Evolutionary conservation across 805 yeast genomes (phyloP).

Genomic region (Candida sonorensis): DNA sequence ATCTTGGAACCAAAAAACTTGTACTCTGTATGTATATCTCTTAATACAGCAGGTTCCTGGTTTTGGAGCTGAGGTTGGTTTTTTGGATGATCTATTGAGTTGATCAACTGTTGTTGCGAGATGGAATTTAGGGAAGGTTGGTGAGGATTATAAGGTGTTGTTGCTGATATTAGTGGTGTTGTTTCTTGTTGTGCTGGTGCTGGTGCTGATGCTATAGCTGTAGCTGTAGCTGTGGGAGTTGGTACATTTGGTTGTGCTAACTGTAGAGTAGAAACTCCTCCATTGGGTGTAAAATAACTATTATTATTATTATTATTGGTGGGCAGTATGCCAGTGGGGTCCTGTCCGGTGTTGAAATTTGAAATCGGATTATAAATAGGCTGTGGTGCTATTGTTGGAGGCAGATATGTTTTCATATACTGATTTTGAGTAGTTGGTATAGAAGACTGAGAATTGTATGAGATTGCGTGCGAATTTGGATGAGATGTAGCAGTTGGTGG

Average conservation of each 20-base stretch:
- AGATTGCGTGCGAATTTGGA: no score
- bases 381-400: not conserved
- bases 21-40: conserved; percentile 10
- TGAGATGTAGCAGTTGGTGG: not conserved
- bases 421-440: not conserved
- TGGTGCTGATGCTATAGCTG: no score
- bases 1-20: conserved; percentile 11
- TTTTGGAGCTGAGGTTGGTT: not conserved
- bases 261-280: no score
- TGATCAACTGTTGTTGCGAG: no score
- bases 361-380: not conserved
- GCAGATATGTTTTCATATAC: not conserved
- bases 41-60: conserved; percentile 15
- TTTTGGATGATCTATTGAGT: no score
- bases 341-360: not conserved
- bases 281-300: not conserved
- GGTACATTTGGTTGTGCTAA: no score
- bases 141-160: no score
- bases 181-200: no score
- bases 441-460: conserved; percentile 1
- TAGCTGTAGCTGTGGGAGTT: not conserved
- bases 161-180: no score
- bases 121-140: no score
- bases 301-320: not conserved
- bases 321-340: no score